Evolutionary conservation across 1,284 basidiomycete species (phyloP).

Genomic region (Leucoagaricus sp.): DNA sequence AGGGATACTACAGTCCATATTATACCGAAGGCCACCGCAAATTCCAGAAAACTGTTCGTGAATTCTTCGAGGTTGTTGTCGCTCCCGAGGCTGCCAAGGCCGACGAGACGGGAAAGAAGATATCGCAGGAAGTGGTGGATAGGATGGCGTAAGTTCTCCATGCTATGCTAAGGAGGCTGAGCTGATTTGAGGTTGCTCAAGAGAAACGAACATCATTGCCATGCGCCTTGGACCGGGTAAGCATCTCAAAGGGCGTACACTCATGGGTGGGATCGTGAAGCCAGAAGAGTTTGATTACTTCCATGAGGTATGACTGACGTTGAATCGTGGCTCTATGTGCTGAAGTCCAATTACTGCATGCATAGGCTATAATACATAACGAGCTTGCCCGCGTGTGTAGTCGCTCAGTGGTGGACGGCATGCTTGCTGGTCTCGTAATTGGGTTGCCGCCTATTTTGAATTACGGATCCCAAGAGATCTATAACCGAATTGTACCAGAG

Average conservation of each 20-base stretch:
- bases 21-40: conserved; percentile 73
- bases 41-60: conserved; percentile 67
- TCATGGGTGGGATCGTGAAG: conserved; percentile 84
- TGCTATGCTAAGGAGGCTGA: background rate
- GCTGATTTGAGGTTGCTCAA: conserved; percentile 23
- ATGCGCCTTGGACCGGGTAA: conserved; percentile 93
- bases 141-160: conserved; percentile 58
- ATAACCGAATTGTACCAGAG: conserved; percentile 70
- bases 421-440: conserved; percentile 82
- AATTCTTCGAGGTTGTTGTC: conserved; percentile 66
- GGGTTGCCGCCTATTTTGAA: conserved; percentile 86
- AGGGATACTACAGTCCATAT: conserved; percentile 83
- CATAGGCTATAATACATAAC: conserved; percentile 79
- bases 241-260: conserved; percentile 83
- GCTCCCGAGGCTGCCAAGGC: conserved; percentile 65
- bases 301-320: conserved; percentile 61
- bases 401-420: conserved; percentile 84
- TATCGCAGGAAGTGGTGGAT: conserved; percentile 74
- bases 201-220: conserved; percentile 77
- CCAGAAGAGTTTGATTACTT: conserved; percentile 91
- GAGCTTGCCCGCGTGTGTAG: conserved; percentile 85
- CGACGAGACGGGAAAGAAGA: conserved; percentile 81
- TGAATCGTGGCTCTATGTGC: too few species aligned
- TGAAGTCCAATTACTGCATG: conserved; percentile 24
- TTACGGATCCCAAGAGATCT: conserved; percentile 78